phyloP scores from a whole-genome alignment of 208 protist genomes.

The Wallacemonas collosoma region DNA sequence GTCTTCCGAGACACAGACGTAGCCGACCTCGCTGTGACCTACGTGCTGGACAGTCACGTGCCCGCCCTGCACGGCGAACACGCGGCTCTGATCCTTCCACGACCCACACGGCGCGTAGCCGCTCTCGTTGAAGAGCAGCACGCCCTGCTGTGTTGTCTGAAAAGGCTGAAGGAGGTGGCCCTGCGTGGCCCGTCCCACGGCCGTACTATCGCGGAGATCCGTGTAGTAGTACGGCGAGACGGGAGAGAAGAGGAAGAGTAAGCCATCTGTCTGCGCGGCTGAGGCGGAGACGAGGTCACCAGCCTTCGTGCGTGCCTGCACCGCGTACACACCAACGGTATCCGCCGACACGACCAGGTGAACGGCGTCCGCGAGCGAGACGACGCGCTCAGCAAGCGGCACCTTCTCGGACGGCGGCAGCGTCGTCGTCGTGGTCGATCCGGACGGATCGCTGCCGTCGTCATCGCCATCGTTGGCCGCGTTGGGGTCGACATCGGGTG shows the following conservation, averaged over 20 bases:
- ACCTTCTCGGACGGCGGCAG: constrained; percentile 16
- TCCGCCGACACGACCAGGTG: constrained; percentile 67
- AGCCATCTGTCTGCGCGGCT: constrained; percentile 24
- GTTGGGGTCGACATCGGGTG: constrained; percentile 28
- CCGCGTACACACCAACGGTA: constrained; percentile 60
- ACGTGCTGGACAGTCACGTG: constrained; percentile 48
- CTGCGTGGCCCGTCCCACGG: not conserved
- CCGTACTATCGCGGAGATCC: constrained; percentile 20
- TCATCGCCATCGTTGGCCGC: constrained; percentile 5
- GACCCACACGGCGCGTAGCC: constrained; percentile 48
- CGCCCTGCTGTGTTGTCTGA: constrained; percentile 1
- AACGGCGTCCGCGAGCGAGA: constrained; percentile 44
- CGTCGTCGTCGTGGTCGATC: constrained; percentile 22
- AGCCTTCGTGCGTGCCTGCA: constrained; percentile 28
- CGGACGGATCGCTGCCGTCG: constrained; percentile 2
- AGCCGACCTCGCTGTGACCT: constrained; percentile 40
- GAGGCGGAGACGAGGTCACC: constrained; percentile 21
- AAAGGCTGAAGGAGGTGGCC: constrained; percentile 13
- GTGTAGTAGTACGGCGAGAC: constrained; percentile 40
- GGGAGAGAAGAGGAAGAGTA: constrained; percentile 66
- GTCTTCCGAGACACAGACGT: constrained; percentile 70
- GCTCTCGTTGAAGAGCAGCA: constrained; percentile 7
- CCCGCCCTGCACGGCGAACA: constrained; percentile 33
- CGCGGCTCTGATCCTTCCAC: constrained; percentile 69
- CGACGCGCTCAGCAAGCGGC: constrained; percentile 38